Evolutionary conservation across 2,329 filamentous ascomycete species (phyloP).

Genomic region (Aureobasidium sp.): DNA sequence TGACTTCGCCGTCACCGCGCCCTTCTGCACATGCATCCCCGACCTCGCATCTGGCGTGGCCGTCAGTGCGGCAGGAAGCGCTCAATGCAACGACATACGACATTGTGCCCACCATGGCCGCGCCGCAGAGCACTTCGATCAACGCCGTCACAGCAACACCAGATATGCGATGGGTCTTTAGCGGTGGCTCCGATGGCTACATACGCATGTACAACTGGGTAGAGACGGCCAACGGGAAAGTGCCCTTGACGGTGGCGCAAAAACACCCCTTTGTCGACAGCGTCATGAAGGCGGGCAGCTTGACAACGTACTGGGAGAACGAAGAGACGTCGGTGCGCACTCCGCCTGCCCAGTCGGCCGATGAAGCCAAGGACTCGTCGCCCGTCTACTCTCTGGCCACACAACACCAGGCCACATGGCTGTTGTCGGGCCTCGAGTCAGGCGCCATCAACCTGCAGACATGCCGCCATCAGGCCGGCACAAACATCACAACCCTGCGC

Average conservation of each 20-base stretch:
- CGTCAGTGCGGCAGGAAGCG: conserved; percentile 63
- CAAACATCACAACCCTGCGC: conserved; percentile 71
- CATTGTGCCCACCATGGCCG: conserved; percentile 93
- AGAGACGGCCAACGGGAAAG: conserved; percentile 89
- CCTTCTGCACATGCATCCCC: conserved; percentile 29
- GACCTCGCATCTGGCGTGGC: conserved; percentile 25
- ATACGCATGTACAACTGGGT: conserved; percentile 95
- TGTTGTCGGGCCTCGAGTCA: conserved; percentile 82
- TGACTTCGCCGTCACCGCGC: conserved; percentile 42
- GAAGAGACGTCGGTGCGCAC: conserved; percentile 58
- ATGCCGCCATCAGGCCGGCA: conserved; percentile 89
- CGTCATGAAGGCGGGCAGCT: conserved; percentile 86
- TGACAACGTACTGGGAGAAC: conserved; percentile 98
- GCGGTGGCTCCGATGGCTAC: conserved; percentile 87
- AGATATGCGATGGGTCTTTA: conserved; percentile 92
- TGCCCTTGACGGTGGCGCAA: conserved; percentile 89
- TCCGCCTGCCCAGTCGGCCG: conserved; percentile 29
- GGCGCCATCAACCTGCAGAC: conserved; percentile 91
- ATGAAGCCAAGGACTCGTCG: conserved; percentile 53
- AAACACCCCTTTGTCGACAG: conserved; percentile 95
- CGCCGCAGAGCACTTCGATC: conserved; percentile 90
- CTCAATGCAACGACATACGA: conserved; percentile 78
- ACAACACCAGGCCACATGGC: conserved; percentile 83
- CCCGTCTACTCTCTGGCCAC: conserved; percentile 92
- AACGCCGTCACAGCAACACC: conserved; percentile 88